These are phyloP conservation scores for Solanum sejunctum DNA, from an alignment of 257 asterid genomes.

Conservation along the genomic window DNA sequence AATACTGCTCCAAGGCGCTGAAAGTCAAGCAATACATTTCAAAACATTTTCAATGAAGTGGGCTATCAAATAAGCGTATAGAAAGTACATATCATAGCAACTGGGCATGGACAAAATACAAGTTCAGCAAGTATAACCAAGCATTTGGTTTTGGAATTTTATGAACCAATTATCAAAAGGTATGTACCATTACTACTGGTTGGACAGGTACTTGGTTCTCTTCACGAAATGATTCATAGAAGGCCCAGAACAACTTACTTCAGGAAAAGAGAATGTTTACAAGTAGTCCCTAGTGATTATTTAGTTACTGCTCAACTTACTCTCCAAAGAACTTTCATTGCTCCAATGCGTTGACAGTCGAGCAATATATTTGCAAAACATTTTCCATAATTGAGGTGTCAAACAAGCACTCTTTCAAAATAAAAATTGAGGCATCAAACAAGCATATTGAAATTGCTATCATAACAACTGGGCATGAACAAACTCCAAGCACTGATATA, in stretches of 20 bases:
- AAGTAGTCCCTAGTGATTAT: neutral
- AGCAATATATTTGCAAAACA: neutral
- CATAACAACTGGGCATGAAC: neutral
- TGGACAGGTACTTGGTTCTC: neutral
- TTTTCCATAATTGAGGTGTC: neutral
- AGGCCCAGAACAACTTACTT: neutral
- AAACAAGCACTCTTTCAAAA: neutral
- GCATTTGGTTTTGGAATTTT: neutral
- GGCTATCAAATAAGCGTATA: neutral
- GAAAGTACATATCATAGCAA: neutral
- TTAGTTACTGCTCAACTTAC: neutral
- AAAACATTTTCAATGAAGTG: neutral
- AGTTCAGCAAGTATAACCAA: neutral
- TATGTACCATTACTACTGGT: neutral
- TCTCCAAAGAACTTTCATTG: neutral
- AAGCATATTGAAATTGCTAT: neutral
- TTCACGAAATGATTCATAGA: neutral
- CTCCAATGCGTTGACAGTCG: neutral
- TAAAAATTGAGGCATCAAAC: neutral
- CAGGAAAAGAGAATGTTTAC: neutral
- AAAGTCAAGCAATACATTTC: neutral
- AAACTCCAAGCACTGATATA: neutral
- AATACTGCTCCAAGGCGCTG: conserved; percentile 9
- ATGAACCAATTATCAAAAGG: neutral
- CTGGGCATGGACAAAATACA: neutral